Conservation (phyloP, 2,329 filamentous ascomycete species). For the Cladophialophora exuberans region DNA sequence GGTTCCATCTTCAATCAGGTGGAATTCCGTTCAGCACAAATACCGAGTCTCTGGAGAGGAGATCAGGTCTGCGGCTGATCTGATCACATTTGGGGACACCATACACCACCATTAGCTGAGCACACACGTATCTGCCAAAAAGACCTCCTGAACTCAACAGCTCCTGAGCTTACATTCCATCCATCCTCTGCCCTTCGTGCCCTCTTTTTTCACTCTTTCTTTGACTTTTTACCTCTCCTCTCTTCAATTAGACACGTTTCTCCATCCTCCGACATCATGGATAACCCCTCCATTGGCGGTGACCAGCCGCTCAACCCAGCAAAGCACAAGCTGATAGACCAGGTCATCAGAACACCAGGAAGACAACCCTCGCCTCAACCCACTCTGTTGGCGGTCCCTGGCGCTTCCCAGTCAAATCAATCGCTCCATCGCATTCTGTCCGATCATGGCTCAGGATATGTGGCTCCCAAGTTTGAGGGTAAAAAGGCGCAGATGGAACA, state of each 20-base stretch:
- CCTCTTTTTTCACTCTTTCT: conserved; percentile 2
- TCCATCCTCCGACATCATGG: conserved; percentile 23
- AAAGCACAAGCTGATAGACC: conserved; percentile 62
- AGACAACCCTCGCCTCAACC: conserved; percentile 85
- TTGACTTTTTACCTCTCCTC: not conserved
- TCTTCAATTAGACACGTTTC: not conserved
- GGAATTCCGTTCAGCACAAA: not conserved
- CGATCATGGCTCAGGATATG: conserved; percentile 89
- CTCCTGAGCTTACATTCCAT: conserved; percentile 10
- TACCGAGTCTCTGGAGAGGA: not conserved
- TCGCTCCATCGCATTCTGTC: conserved; percentile 70
- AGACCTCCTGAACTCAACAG: not conserved
- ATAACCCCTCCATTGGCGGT: conserved; percentile 19
- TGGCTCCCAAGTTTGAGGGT: conserved; percentile 90
- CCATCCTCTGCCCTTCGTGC: not conserved
- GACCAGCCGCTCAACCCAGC: conserved; percentile 30
- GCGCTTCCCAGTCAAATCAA: conserved; percentile 54
- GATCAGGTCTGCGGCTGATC: conserved; percentile 9
- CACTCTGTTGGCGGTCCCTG: conserved; percentile 77
- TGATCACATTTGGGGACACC: conserved; percentile 4
- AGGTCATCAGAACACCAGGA: conserved; percentile 55
- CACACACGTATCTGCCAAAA: conserved; percentile 1
- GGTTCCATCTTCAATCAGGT: conserved; percentile 7
- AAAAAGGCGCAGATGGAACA: conserved; percentile 88
- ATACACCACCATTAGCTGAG: conserved; percentile 3